A percentile compares a stretch with the other conserved stretches of the same genome.
Evolutionary conservation across 106 monocot genomes (phyloP).

Genomic region (Dactylorhiza incarnata): DNA sequence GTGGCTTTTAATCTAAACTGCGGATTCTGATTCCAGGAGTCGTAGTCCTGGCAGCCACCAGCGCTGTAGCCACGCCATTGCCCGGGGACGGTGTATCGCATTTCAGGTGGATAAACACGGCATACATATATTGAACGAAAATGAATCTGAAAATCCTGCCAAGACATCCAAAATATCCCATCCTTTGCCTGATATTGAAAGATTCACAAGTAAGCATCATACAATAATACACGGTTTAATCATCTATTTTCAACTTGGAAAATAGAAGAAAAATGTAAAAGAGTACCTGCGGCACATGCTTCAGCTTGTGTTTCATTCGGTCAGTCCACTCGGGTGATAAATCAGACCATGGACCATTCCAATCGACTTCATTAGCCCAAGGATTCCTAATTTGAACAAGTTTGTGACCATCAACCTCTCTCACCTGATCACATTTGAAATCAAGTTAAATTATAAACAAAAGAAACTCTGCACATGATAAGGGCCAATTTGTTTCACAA

Average conservation of each 20-base stretch:
- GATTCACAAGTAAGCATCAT: background rate
- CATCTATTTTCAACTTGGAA: background rate
- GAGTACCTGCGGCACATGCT: slow-evolving; percentile 77
- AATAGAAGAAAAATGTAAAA: background rate
- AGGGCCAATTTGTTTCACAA: no score
- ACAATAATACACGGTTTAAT: background rate
- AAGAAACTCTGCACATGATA: background rate
- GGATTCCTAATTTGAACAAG: slow-evolving; percentile 97
- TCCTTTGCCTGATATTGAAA: slow-evolving; percentile 59
- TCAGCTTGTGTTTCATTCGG: slow-evolving; percentile 94
- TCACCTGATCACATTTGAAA: slow-evolving; percentile 40
- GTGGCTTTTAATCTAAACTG: slow-evolving; percentile 70
- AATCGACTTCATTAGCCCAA: slow-evolving; percentile 99
- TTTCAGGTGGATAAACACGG: slow-evolving; percentile 91
- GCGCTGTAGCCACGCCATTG: slow-evolving; percentile 98
- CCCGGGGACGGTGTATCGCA: slow-evolving; percentile 87
- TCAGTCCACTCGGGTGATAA: slow-evolving; percentile 95
- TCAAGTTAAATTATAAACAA: background rate
- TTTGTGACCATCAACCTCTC: slow-evolving; percentile 95
- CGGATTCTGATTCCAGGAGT: slow-evolving; percentile 99
- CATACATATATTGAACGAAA: slow-evolving; percentile 97
- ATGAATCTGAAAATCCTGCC: slow-evolving; percentile 99
- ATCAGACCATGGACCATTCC: slow-evolving; percentile 99
- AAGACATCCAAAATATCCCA: slow-evolving; percentile 99
- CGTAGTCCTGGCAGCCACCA: slow-evolving; percentile 96